A percentile compares a stretch with the other conserved stretches of the same genome.
phyloP scores from a whole-genome alignment of 371 early-diverging fungal genomes.

The Sanchytrium tribonematis region DNA sequence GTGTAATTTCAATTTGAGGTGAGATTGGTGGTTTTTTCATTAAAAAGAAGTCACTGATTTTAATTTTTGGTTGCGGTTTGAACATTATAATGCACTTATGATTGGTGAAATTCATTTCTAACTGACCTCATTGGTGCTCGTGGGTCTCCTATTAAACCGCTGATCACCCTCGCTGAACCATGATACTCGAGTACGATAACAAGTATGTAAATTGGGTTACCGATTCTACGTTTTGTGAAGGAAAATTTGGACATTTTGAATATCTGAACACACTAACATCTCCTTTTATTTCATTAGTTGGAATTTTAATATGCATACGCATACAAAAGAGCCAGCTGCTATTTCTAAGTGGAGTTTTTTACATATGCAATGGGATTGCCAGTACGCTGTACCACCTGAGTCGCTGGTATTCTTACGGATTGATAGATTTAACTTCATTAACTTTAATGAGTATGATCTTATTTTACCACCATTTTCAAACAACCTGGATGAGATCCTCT shows the following conservation, averaged over 20 bases:
- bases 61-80: too few relatives aligned
- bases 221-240: background rate
- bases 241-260: background rate
- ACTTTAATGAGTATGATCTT: background rate
- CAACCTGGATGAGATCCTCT: background rate
- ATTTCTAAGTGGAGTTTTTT: background rate
- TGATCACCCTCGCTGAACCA: too few relatives aligned
- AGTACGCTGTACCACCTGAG: background rate
- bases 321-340: background rate
- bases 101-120: too few relatives aligned
- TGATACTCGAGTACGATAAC: background rate
- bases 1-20: too few relatives aligned
- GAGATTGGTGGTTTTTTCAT: too few relatives aligned
- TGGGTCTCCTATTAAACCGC: too few relatives aligned
- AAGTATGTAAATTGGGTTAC: background rate
- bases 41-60: too few relatives aligned
- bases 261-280: background rate
- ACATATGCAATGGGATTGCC: background rate
- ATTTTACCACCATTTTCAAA: background rate
- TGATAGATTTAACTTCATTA: background rate
- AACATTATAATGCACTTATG: too few relatives aligned
- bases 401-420: background rate
- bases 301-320: background rate
- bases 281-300: background rate
- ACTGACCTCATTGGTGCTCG: too few relatives aligned